Base-by-base conservation (phyloP, 495 filamentous ascomycete species). In the Penicillium paxilli region DNA sequence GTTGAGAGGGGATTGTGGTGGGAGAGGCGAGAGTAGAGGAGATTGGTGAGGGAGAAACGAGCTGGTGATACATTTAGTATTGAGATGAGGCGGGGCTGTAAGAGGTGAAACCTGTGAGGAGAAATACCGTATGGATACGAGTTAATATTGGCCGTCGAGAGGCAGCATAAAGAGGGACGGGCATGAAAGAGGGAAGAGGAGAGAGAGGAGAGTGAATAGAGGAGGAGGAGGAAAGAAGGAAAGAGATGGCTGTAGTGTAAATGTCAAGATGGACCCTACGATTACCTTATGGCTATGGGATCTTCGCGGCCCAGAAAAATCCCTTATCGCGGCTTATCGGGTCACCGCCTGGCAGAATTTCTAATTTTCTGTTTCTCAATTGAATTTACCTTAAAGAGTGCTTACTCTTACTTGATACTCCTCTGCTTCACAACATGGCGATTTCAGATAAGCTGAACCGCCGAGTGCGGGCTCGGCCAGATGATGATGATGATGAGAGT, bases 391-490 rank as follows among this genome's bases (percentile, higher is more conserved):
- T n/a, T n/a, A n/a, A n/a, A n/a, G n/a, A n/a, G n/a, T n/a, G n/a
- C n/a, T n/a, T n/a, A n/a, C n/a, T n/a, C n/a, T n/a, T n/a, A n/a
- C n/a, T n/a, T n/a, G n/a, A n/a, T n/a, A n/a, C n/a, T n/a, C n/a
- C n/a, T n/a, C n/a, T n/a, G 20, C 21, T 20, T 26, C 12, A 19
- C 16, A 60, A 42, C 16, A 81, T 81, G 80, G 69, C 69, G 21
- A 73, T 78, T 51, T 62, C 69, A n/a, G 71, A 75, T 51, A 71
- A 68, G 23, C 66, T 89, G 8, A 79, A 87, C 59, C 76, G 84
- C 51, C 76, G 85, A 38, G 81, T 88, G 28, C 79, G 79, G 35
- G 80, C 83, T 0, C 71, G 79, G 26, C 77, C 76, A 28, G 84
- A 81, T 48, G 80, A 81, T 0, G 83, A 81, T 0, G 83, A 87